These are phyloP conservation scores for Suillus subalutaceus DNA, from an alignment of 768 basidiomycete genomes.

Conservation along the genomic window DNA sequence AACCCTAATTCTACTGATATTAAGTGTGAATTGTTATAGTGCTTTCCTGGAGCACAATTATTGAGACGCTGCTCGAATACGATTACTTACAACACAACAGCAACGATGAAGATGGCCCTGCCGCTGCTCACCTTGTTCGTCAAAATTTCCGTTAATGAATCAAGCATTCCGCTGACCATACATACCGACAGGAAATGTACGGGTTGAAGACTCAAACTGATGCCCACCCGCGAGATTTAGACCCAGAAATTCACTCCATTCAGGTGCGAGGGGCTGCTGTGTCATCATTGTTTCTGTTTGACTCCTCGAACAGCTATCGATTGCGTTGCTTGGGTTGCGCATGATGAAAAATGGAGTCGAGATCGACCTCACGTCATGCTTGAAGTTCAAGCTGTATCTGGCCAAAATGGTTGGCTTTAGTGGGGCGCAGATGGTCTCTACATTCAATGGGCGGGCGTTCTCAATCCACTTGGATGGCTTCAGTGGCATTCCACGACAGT, in stretches of 20 bases:
- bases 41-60: conserved; percentile 63
- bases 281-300: background rate
- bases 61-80: conserved; percentile 60
- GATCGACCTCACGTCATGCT: conserved; percentile 52
- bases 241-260: conserved; percentile 51
- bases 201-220: conserved; percentile 38
- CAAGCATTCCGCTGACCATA: conserved; percentile 3
- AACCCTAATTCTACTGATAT: background rate
- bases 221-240: conserved; percentile 24
- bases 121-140: conserved; percentile 45
- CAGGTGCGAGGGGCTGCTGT: conserved; percentile 37
- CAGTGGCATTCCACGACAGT: conserved; percentile 40
- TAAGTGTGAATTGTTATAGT: conserved; percentile 40
- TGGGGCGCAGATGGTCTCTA: conserved; percentile 48
- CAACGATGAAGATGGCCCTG: conserved; percentile 42
- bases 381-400: conserved; percentile 59
- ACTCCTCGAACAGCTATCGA: conserved; percentile 45
- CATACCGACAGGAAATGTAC: conserved; percentile 43
- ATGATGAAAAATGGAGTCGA: conserved; percentile 68
- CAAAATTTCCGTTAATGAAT: background rate
- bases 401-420: conserved; percentile 59
- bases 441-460: conserved; percentile 50
- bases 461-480: conserved; percentile 58
- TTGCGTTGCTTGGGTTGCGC: conserved; percentile 60
- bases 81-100: conserved; percentile 45